Base-by-base conservation (phyloP, 108 stramenopile genomes). In the Skeletonema grethae region DNA sequence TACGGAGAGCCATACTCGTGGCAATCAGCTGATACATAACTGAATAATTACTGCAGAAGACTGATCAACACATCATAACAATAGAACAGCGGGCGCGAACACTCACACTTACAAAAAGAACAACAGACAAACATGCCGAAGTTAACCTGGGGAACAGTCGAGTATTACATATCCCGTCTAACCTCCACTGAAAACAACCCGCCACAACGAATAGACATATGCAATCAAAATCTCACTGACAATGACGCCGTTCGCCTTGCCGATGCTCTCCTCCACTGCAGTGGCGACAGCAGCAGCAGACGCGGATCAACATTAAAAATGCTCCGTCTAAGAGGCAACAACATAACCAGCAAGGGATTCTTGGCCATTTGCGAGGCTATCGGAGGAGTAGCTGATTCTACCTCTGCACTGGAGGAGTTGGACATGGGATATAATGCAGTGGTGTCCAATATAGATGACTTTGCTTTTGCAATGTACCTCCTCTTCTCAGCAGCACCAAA, bases 401-500 rank as follows among this genome's bases (percentile, higher is more conserved):
- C 10, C 12, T 58, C 57, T 24, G 28, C 57, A 13, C 22, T 58
- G 4, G 57, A 58, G 18, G 57, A 58, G 15, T 15, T 58, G 57
- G 57, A 58, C 32, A 32, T 58, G 18, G 57, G 57, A 13, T n/a
- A 58, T 31, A 28, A 28, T n/a, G 15, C 13, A 58, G 32, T 58
- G 28, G 57, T 4, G 13, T 32, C 29, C 32, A 31, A 58, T 58
- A n/a, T 58, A 4, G 57, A 58, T 28, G 57, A 58, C 18, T 58
- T 58, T 58, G n/a, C 57, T 13, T 58, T 58, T 58, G 57, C 15
- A 31, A 20, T 58, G 57, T 58, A 32, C 57, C 57, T 58, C 57
- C 28, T 58, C n/a, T 31, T 58, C 57, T 58, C 57, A n/a, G 57
- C 20, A 28, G 57, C 57, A 28, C 12, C 12, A 15, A 58, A 31